These are phyloP conservation scores for Heimioporus retisporus DNA, from an alignment of 1,284 basidiomycete species.

Conservation along the genomic window DNA sequence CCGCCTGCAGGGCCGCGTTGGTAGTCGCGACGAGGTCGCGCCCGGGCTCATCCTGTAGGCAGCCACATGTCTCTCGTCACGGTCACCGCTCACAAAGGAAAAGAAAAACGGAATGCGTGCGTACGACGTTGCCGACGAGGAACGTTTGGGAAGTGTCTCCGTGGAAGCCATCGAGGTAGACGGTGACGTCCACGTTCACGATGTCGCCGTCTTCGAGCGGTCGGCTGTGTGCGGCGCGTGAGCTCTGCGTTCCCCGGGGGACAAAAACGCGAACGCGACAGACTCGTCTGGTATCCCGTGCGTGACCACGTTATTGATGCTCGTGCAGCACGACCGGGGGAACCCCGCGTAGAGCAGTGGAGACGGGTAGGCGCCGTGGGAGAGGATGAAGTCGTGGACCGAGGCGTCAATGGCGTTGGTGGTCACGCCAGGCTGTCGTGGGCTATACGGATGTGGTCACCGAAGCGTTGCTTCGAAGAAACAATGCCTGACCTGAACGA, in stretches of 20 bases:
- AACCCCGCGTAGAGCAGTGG: slow-evolving; percentile 85
- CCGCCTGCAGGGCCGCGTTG: slow-evolving; percentile 76
- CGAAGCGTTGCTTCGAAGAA: neutral
- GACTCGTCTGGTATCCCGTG: slow-evolving; percentile 93
- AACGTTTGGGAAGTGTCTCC: slow-evolving; percentile 91
- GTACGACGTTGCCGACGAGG: slow-evolving; percentile 79
- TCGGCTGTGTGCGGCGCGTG: too few species aligned
- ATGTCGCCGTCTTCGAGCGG: slow-evolving; percentile 84
- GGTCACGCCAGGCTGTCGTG: slow-evolving; percentile 72
- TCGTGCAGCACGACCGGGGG: slow-evolving; percentile 91
- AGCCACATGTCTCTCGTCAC: neutral
- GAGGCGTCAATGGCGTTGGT: slow-evolving; percentile 79
- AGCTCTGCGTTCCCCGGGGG: too few species aligned
- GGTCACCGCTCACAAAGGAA: neutral
- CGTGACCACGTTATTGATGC: slow-evolving; percentile 82
- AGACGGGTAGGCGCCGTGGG: slow-evolving; percentile 86
- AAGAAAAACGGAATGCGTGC: slow-evolving; percentile 24
- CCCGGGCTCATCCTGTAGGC: slow-evolving; percentile 72
- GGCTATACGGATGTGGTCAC: neutral
- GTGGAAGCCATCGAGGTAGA: slow-evolving; percentile 84
- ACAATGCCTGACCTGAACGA: slow-evolving; percentile 63
- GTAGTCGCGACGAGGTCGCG: slow-evolving; percentile 71
- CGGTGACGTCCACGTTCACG: slow-evolving; percentile 87
- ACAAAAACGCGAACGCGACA: slow-evolving; percentile 38
- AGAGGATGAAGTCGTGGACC: slow-evolving; percentile 78